A percentile compares a stretch with the other conserved stretches of the same genome.
Conservation (phyloP, 2,329 filamentous ascomycete species). For the Proliferodiscus dingleyae region DNA sequence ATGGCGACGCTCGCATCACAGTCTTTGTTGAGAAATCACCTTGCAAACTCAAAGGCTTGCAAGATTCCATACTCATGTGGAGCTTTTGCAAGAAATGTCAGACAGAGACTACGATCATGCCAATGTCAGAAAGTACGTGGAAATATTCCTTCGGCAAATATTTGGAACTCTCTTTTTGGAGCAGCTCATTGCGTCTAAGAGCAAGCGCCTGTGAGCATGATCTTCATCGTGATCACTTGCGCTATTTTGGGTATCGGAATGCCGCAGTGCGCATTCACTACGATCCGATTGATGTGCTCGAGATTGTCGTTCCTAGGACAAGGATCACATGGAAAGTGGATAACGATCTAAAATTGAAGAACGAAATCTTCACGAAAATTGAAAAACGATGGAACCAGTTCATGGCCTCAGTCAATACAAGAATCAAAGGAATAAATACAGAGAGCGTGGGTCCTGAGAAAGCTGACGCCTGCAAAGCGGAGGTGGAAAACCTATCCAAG, state of each 20-base stretch:
- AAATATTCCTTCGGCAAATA: slow-evolving; percentile 99
- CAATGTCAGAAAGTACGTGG: slow-evolving; percentile 92
- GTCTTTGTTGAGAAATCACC: slow-evolving; percentile 78
- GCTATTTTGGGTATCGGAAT: slow-evolving; percentile 87
- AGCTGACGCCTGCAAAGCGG: slow-evolving; percentile 71
- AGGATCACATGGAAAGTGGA: slow-evolving; percentile 98
- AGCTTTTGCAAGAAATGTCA: slow-evolving; percentile 90
- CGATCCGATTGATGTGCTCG: slow-evolving; percentile 85
- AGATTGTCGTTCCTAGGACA: slow-evolving; percentile 86
- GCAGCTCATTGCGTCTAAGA: slow-evolving; percentile 70
- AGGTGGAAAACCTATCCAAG: slow-evolving; percentile 73
- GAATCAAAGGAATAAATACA: slow-evolving; percentile 83
- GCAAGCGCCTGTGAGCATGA: slow-evolving; percentile 82
- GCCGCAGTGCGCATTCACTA: slow-evolving; percentile 86
- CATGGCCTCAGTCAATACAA: slow-evolving; percentile 77
- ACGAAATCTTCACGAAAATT: slow-evolving; percentile 78
- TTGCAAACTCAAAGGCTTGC: slow-evolving; percentile 58
- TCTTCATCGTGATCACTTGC: slow-evolving; percentile 83
- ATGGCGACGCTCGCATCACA: slow-evolving; percentile 89
- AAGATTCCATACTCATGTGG: slow-evolving; percentile 91
- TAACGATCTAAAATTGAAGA: slow-evolving; percentile 86
- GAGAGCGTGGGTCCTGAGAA: slow-evolving; percentile 89
- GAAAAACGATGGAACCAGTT: slow-evolving; percentile 82
- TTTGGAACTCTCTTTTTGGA: slow-evolving; percentile 96
- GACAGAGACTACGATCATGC: slow-evolving; percentile 80